Evolutionary conservation across 179 eudicot genomes (phyloP).

Genomic region (Drosera spatulata): DNA sequence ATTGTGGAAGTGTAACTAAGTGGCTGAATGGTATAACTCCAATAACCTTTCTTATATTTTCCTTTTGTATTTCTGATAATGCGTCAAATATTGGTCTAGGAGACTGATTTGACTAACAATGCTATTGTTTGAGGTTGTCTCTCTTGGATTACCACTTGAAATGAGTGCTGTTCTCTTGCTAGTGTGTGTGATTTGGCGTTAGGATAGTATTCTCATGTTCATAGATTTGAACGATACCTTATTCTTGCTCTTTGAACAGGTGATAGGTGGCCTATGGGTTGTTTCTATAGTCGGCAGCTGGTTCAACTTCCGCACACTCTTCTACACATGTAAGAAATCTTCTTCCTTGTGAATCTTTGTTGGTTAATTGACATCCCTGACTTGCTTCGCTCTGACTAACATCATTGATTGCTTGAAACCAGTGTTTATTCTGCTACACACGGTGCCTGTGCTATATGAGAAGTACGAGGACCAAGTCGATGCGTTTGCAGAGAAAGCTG

Average conservation of each 20-base stretch:
- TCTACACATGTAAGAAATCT: constrained; percentile 45
- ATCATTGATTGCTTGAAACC: constrained; percentile 3
- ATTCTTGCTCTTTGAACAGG: constrained; percentile 20
- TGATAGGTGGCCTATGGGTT: constrained; percentile 47
- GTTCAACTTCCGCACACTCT: constrained; percentile 55
- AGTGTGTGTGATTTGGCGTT: too few species aligned
- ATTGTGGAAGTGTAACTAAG: too few species aligned
- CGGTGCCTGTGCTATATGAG: constrained; percentile 17
- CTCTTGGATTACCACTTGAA: too few species aligned
- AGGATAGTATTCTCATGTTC: too few species aligned
- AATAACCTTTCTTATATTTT: too few species aligned
- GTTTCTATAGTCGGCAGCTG: constrained; percentile 52
- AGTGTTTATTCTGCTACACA: constrained; percentile 55
- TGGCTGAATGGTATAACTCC: too few species aligned
- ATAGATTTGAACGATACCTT: too few species aligned
- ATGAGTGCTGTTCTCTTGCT: too few species aligned
- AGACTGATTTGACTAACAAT: too few species aligned
- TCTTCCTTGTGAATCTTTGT: background rate
- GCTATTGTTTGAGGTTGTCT: too few species aligned
- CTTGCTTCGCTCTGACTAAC: background rate
- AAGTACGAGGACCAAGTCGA: constrained; percentile 61
- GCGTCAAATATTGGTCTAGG: too few species aligned
- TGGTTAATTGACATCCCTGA: background rate
- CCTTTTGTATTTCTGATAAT: too few species aligned
- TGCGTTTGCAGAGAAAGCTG: constrained; percentile 42